Evolutionary conservation across 805 yeast species (phyloP), one percentile per base, ranked within the genome.

Genomic region (Metschnikowia noctiluminum): DNA sequence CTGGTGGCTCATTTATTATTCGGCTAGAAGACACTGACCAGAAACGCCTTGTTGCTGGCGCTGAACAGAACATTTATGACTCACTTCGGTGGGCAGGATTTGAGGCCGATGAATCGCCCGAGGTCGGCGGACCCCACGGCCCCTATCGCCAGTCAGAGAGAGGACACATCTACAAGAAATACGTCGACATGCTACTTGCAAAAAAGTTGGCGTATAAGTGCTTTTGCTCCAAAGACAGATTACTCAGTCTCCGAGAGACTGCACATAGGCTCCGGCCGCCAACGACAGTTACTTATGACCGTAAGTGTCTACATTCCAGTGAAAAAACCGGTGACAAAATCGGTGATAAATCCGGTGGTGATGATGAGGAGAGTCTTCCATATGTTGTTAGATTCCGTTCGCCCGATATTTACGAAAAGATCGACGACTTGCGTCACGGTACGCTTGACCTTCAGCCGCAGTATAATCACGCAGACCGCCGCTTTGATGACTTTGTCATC

Each of bases 11-110:
- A 57, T 94, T 94, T 59, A 52, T 94, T 3, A 64, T 94, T 13
- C 73, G 99, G 39, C 64, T 94, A 15, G 99, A 94, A 63, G 99
- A 94, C 60, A 94, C 99, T 0, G 99, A 94, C 66, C 90, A 80
- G 56, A 82, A 78, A 15, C 67, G 99, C 49, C 67, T 88, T 36
- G 88, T 89, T 1, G 66, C 74, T 5, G 96, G 87, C 10, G 97
- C 99, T 0, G 97, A 90, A 60, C 66, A 82, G 51, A 84, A 85
- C 59, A 82, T 94, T 7, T 87, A 87, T 61, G 81, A 84, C 3
- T 78, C 90, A 1, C 72, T 94, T 48, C 66, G 74, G 46, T 88
- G 96, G 96, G 80, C 95, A 45, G 87, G 87, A 0, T 58, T 94
- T 15, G 57, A 66, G 0, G 76, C 84, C 62, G 98, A 92, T 64